Evolutionary conservation across 352 stramenopile genomes (phyloP).

Genomic region (Aphanomyces euteiches): DNA sequence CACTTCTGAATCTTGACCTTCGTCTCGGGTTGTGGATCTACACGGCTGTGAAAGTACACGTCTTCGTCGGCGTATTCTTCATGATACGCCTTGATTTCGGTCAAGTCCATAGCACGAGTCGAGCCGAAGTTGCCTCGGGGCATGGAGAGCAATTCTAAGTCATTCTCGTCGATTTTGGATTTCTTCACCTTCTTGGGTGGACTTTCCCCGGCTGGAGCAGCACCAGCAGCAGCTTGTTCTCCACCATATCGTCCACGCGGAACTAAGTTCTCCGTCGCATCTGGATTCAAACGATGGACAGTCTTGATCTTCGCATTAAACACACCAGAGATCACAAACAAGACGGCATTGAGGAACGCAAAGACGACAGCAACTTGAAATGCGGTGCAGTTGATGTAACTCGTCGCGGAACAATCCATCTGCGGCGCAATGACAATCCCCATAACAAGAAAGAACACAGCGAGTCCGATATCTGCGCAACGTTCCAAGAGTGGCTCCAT

Average conservation of each 20-base stretch:
- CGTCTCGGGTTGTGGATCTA: not conserved
- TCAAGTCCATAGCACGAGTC: conserved; percentile 6
- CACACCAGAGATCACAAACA: conserved; percentile 8
- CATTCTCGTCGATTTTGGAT: not conserved
- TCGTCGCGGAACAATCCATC: conserved; percentile 11
- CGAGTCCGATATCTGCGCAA: conserved; percentile 3
- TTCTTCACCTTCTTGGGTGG: not conserved
- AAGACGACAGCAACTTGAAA: conserved; percentile 22
- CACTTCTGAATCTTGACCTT: conserved; percentile 8
- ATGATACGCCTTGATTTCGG: conserved; percentile 8
- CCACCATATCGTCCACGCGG: conserved; percentile 21
- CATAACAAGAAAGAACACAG: conserved; percentile 7
- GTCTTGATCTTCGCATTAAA: conserved; percentile 21
- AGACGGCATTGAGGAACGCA: conserved; percentile 17
- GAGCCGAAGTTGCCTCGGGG: conserved; percentile 23
- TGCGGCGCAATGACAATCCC: conserved; percentile 13
- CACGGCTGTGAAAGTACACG: conserved; percentile 9
- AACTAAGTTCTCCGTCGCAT: conserved; percentile 24
- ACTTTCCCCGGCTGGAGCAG: not conserved
- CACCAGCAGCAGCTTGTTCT: not conserved
- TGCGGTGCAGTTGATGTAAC: conserved; percentile 21
- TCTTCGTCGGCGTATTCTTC: conserved; percentile 16
- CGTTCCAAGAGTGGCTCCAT: conserved; percentile 24
- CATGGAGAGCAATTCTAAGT: not conserved
- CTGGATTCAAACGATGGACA: conserved; percentile 5